These are phyloP conservation scores for Colletotrichum karsti DNA, from an alignment of 2,329 filamentous ascomycete genomes.

Conservation along the genomic window DNA sequence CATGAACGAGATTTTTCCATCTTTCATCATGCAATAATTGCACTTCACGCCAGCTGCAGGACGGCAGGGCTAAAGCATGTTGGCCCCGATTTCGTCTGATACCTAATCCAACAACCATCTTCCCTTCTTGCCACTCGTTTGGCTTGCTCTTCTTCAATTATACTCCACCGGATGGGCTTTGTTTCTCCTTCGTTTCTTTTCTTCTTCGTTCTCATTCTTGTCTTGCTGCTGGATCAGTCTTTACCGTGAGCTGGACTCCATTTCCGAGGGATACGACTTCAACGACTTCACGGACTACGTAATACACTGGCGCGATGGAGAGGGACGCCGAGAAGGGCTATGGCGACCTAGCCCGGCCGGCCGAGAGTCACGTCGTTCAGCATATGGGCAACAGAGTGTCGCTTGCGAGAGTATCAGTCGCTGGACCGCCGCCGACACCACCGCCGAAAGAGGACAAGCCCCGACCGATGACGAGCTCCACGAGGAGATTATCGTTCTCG, in stretches of 20 bases:
- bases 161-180: not conserved
- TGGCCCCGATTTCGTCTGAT: not conserved
- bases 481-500: slow-evolving; percentile 45
- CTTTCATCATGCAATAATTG: not conserved
- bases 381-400: not conserved
- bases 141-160: not conserved
- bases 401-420: slow-evolving; percentile 4
- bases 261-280: not conserved
- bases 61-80: not conserved
- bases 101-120: slow-evolving; percentile 6
- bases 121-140: not conserved
- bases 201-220: not conserved
- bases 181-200: not conserved
- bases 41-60: not conserved
- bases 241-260: slow-evolving; percentile 18
- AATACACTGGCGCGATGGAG: slow-evolving; percentile 6
- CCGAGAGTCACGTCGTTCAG: not conserved
- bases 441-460: slow-evolving; percentile 8
- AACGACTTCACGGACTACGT: not conserved
- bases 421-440: slow-evolving; percentile 14
- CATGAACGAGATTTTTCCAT: not conserved
- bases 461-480: slow-evolving; percentile 42
- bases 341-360: not conserved
- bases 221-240: slow-evolving; percentile 18
- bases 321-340: slow-evolving; percentile 16